A percentile compares a stretch with the other conserved stretches of the same genome.
phyloP scores from a whole-genome alignment of 352 stramenopile species.

The Globisporangium irregulare region DNA sequence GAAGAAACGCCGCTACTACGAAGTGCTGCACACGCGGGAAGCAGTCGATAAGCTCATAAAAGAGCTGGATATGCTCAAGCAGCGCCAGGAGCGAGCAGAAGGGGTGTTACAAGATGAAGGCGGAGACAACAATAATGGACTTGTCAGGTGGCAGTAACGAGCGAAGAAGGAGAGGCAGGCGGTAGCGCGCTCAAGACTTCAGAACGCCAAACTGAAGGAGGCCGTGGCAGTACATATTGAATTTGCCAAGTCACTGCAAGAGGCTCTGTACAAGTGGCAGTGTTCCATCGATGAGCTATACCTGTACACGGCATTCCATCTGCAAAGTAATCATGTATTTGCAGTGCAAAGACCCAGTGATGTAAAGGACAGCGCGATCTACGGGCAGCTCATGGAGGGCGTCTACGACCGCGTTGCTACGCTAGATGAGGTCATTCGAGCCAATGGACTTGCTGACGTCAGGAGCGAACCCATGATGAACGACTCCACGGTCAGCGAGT shows the following conservation, averaged over 20 bases:
- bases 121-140: background rate
- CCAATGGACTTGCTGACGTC: conserved; percentile 25
- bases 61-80: background rate
- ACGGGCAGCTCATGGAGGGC: conserved; percentile 21
- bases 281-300: conserved; percentile 22
- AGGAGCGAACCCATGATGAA: background rate
- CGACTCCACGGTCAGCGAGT: conserved; percentile 7
- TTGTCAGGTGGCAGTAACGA: conserved; percentile 26
- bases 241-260: conserved; percentile 37
- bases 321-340: background rate
- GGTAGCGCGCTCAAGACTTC: conserved; percentile 30
- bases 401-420: conserved; percentile 19
- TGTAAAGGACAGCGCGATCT: conserved; percentile 23
- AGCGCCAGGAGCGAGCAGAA: background rate
- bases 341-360: background rate
- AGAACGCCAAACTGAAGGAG: conserved; percentile 43
- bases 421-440: conserved; percentile 14
- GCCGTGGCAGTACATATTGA: conserved; percentile 40
- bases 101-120: too few species aligned
- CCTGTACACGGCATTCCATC: too few species aligned
- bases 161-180: conserved; percentile 35
- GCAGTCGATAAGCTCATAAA: background rate
- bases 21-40: conserved; percentile 6
- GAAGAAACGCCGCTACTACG: conserved; percentile 3
- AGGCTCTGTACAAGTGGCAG: conserved; percentile 29